Base-by-base conservation (phyloP, 2,329 filamentous ascomycete genomes). In the Colletotrichum sp. region DNA sequence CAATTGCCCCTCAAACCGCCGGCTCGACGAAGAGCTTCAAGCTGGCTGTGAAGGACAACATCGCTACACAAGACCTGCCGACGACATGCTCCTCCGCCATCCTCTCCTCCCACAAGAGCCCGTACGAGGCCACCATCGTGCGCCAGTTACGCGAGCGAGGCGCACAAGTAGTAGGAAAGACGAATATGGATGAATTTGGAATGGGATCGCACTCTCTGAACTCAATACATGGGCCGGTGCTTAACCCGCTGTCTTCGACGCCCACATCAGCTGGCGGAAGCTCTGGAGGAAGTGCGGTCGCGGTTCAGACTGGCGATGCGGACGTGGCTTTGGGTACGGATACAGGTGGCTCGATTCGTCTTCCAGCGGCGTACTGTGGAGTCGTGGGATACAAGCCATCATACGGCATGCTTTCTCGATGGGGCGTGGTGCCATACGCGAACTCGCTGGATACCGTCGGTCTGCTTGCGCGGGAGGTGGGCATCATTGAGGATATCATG, bases 141-240 rank as follows among this genome's bases (percentile, higher is more conserved):
- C 86, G 89, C 68, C 90, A 93, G 80, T 89, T 98, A 39, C 90
- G 90, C 72, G 82, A 87, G 32, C 89, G 90, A 7, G 94, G 94
- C 57, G 92, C 92, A 8, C 83, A 90, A 8, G 83, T 96, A 3
- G 89, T 93, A 2, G 94, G 94, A 8, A 98, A 98, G 85, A 96
- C 95, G 3, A 98, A 98, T 83, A 92, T 99, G 88, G 97, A 99
- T 85, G 97, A 98, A 83, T 98, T 98, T 83, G 96, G 96, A 32
- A 98, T 98, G 96, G 96, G 96, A 3, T 98, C 95, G 10, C 94
- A 98, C 80, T 96, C 95, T 3, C 86, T 87, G 68, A 92, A 93
- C 80, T 96, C 95, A 1, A 85, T 88, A 71, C 92, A 93, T 80
- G 95, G 94, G 2, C 83, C 91, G 2, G 94, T 96, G 6, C 87